phyloP scores from a whole-genome alignment of 2,329 filamentous ascomycete species.

The Penicillium sp. region DNA sequence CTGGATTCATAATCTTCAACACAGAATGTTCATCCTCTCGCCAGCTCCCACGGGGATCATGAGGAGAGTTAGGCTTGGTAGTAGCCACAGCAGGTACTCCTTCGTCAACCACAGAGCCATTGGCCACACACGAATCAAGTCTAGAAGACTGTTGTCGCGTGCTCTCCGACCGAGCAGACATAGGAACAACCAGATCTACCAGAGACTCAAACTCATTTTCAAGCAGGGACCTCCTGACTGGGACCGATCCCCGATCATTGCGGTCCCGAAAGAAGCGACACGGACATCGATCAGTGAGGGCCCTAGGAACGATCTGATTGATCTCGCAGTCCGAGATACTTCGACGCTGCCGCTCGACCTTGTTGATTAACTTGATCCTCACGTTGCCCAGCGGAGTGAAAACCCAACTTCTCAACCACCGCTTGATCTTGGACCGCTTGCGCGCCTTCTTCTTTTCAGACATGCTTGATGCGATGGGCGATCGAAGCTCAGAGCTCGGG shows the following conservation, averaged over 20 bases:
- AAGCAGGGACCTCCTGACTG: background rate
- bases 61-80: background rate
- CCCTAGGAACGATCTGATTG: background rate
- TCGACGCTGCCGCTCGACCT: background rate
- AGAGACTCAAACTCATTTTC: background rate
- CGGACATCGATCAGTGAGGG: background rate
- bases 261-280: background rate
- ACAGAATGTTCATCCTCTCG: background rate
- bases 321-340: background rate
- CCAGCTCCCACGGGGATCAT: background rate
- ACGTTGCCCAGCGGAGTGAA: background rate
- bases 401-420: constrained; percentile 2
- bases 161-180: too few species aligned
- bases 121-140: background rate
- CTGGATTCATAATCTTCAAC: background rate
- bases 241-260: background rate
- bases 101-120: background rate
- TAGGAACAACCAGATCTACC: background rate
- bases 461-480: background rate
- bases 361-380: background rate
- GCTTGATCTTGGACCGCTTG: background rate
- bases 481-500: background rate
- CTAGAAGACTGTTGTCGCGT: background rate
- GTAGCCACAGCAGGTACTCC: background rate
- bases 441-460: background rate